Conservation (phyloP, 441 rosid species). For the Biscutella auriculata region DNA sequence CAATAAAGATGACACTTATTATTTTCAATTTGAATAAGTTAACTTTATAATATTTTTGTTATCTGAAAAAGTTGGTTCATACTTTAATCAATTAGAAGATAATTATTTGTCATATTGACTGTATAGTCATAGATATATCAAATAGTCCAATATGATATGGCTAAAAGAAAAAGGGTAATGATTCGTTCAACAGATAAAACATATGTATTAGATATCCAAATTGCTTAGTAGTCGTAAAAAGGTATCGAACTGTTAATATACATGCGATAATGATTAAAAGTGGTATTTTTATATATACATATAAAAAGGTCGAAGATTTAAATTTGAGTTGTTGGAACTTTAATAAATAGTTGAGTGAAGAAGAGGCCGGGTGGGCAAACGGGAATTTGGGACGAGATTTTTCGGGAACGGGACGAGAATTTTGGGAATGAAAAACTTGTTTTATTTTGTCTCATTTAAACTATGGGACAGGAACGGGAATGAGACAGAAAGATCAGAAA, state of each 20-base stretch:
- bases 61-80: background rate
- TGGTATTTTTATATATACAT: background rate
- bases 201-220: background rate
- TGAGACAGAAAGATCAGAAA: no score
- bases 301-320: background rate
- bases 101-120: background rate
- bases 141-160: background rate
- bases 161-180: background rate
- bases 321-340: constrained; percentile 13
- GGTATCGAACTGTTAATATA: background rate
- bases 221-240: background rate
- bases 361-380: background rate
- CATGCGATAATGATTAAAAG: background rate
- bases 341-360: constrained; percentile 16
- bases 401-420: no score
- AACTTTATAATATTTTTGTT: background rate
- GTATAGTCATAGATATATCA: background rate
- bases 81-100: background rate
- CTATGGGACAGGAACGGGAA: no score
- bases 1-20: background rate
- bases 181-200: background rate
- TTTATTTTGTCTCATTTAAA: no score
- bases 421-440: no score
- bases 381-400: no score
- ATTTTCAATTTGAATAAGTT: background rate